Evolutionary conservation across 345 rosid genomes (phyloP), one percentile per base, ranked within the genome.

Genomic region (Isatis tinctoria): DNA sequence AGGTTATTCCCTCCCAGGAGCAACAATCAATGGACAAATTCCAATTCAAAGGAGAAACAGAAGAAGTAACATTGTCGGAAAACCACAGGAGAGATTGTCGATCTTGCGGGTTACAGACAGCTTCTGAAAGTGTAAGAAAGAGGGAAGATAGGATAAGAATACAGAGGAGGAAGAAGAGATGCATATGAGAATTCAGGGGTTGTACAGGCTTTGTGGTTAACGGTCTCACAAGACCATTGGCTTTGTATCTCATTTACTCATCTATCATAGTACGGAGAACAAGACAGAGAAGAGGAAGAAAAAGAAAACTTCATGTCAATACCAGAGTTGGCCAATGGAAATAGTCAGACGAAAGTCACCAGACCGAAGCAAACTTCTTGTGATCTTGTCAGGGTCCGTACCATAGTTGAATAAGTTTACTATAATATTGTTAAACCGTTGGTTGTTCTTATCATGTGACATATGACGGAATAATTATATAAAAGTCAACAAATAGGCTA

Each of bases 1-100:
- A 90, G 6, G 1, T 11, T 13, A 93, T 79, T 14, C 96, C 97
- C 18, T 90, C 93, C 93, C 96, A 93, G 14, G 33, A 16, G 73
- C 97, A 93, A 71, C 93, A 89, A 32, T 80, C 86, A 62, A 51
- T 64, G 41, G 78, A 40, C 6, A 65, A 1, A 43, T 84, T 74
- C 87, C 86, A 86, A 54, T 82, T 62, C 68, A 87, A 52, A 5
- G 79, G 77, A 57, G 76, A 56, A 8, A 51, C 22, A 3, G 59
- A 17, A 13, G 84, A 60, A 10, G 87, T 75, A 26, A 81, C 26
- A 32, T 78, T 72, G 30, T 63, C 57, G n/a, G 36, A 75, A 66
- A 92, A 88, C 41, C 78, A 65, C 62, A 53, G 14, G 48, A 90
- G 88, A 37, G 88, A 83, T 32, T 58, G 72, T 11, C 49, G 76